Evolutionary conservation across 2,329 filamentous ascomycete species (phyloP).

Genomic region (Fusarium foetens): DNA sequence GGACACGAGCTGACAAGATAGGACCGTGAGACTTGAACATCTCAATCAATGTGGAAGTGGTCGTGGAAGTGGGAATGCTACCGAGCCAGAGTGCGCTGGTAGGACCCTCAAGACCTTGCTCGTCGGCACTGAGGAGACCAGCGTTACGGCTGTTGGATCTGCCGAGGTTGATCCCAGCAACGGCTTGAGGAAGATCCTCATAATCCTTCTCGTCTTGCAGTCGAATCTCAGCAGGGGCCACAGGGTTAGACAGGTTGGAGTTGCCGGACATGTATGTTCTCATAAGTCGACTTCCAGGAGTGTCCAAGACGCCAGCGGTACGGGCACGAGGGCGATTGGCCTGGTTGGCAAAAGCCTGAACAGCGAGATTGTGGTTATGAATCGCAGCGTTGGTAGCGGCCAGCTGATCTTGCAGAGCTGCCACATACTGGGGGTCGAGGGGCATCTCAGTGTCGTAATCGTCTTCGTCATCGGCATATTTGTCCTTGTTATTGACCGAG

Average conservation of each 20-base stretch:
- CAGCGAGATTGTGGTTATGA: slow-evolving; percentile 90
- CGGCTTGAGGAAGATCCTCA: slow-evolving; percentile 81
- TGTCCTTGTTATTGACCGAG: slow-evolving; percentile 98
- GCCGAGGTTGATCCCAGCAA: slow-evolving; percentile 81
- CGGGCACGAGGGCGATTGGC: slow-evolving; percentile 87
- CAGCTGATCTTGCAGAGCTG: slow-evolving; percentile 69
- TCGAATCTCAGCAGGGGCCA: slow-evolving; percentile 79
- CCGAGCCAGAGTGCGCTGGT: slow-evolving; percentile 97
- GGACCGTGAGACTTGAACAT: slow-evolving; percentile 95
- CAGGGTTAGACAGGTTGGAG: slow-evolving; percentile 75
- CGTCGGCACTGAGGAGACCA: slow-evolving; percentile 76
- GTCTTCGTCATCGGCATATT: slow-evolving; percentile 90
- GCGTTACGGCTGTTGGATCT: slow-evolving; percentile 73
- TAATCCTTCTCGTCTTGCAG: slow-evolving; percentile 81
- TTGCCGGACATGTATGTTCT: slow-evolving; percentile 80
- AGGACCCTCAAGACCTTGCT: slow-evolving; percentile 84
- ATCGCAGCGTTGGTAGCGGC: slow-evolving; percentile 76
- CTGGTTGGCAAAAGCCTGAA: slow-evolving; percentile 90
- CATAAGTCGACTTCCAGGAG: slow-evolving; percentile 72
- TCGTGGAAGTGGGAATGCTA: slow-evolving; percentile 96
- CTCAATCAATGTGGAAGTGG: slow-evolving; percentile 90
- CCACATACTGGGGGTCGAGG: slow-evolving; percentile 68
- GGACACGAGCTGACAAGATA: slow-evolving; percentile 89
- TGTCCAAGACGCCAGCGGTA: slow-evolving; percentile 91
- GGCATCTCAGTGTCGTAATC: slow-evolving; percentile 70